Percentiles rank a stretch among this genome's conserved stretches.
Conservation (phyloP, 148 eudicot species). For the Dysphania ambrosioides region DNA sequence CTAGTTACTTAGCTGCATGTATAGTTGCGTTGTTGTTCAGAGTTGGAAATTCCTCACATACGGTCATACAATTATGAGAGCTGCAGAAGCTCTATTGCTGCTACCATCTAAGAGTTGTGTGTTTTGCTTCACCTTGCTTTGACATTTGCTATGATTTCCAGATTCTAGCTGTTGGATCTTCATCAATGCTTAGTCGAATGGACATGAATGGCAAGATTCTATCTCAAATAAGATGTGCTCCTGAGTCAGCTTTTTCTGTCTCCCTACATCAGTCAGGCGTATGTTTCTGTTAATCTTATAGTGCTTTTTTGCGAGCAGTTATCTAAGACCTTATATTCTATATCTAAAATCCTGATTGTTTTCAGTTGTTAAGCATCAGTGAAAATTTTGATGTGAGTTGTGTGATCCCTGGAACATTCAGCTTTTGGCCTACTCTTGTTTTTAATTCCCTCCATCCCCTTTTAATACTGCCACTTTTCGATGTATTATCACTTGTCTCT, state of each 20-base stretch:
- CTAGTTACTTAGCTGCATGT: not conserved
- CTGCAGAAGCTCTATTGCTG: not conserved
- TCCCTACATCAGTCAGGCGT: slow-evolving; percentile 81
- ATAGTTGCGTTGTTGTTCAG: not conserved
- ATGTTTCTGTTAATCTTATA: slow-evolving; percentile 27
- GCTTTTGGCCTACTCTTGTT: too few relatives aligned
- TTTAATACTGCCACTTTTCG: not conserved
- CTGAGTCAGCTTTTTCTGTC: slow-evolving; percentile 79
- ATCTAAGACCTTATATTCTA: too few relatives aligned
- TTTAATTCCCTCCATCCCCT: not conserved
- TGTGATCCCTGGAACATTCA: not conserved
- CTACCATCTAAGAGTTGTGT: not conserved
- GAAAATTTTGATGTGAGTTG: not conserved
- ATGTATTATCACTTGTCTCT: not conserved
- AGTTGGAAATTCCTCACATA: not conserved
- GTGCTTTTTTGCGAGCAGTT: too few relatives aligned
- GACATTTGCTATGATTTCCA: slow-evolving; percentile 26
- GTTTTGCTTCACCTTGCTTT: not conserved
- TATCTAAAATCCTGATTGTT: not conserved
- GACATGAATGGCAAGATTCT: slow-evolving; percentile 78
- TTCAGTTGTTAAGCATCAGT: not conserved
- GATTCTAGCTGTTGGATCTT: slow-evolving; percentile 92
- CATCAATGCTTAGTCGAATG: slow-evolving; percentile 70
- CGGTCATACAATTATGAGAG: not conserved
- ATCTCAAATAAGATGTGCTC: slow-evolving; percentile 83